These are phyloP conservation scores for Aaosphaeria pasadenensis DNA, from an alignment of 2,329 filamentous ascomycete species.

Conservation along the genomic window DNA sequence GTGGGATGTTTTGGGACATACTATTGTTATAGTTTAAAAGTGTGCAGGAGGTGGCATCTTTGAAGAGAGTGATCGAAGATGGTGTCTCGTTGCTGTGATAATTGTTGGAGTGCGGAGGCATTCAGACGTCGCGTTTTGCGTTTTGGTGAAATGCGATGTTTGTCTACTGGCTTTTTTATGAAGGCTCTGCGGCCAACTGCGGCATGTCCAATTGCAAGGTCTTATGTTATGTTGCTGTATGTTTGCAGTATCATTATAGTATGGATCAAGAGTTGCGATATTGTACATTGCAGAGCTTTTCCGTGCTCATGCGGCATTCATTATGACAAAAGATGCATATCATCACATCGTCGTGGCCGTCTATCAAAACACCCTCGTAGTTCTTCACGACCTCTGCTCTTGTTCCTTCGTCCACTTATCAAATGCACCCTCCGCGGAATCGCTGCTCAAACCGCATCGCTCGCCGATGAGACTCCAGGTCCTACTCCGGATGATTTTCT, in stretches of 20 bases:
- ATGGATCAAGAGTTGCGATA: too few relatives aligned
- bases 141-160: too few relatives aligned
- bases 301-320: not conserved
- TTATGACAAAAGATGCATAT: not conserved
- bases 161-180: too few relatives aligned
- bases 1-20: constrained; percentile 42
- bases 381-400: not conserved
- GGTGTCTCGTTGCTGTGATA: too few relatives aligned
- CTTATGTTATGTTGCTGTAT: too few relatives aligned
- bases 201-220: too few relatives aligned
- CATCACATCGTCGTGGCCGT: constrained; percentile 4
- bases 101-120: too few relatives aligned
- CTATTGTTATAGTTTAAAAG: not conserved
- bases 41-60: not conserved
- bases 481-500: constrained; percentile 73
- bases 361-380: not conserved
- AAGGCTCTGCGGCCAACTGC: too few relatives aligned
- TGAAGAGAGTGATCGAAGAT: too few relatives aligned
- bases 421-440: constrained; percentile 40
- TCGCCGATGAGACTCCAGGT: constrained; percentile 79
- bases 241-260: too few relatives aligned
- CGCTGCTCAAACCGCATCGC: constrained; percentile 61
- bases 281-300: too few relatives aligned
- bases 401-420: constrained; percentile 26
- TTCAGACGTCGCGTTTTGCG: too few relatives aligned